Percentiles rank a stretch among this genome's conserved stretches.
Evolutionary conservation across 2,329 filamentous ascomycete species (phyloP).

Genomic region (Epichloe uncinata): DNA sequence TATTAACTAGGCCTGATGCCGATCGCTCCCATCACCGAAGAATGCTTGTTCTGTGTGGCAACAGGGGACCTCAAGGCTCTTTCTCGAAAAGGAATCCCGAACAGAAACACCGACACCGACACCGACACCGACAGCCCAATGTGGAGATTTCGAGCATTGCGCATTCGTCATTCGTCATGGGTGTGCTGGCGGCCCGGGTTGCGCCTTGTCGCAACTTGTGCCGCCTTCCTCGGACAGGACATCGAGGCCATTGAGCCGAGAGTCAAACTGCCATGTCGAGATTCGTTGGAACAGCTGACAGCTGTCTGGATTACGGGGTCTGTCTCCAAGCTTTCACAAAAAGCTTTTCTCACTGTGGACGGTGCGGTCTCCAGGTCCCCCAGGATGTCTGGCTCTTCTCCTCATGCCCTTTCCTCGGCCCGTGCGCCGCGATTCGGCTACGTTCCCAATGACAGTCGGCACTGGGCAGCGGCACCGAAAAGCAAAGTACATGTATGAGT

Average conservation of each 20-base stretch:
- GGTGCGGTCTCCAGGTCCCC: background rate
- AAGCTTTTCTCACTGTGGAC: too few species aligned
- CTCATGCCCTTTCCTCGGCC: background rate
- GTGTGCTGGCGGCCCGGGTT: background rate
- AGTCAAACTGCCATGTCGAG: too few species aligned
- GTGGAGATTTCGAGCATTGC: background rate
- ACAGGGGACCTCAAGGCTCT: constrained; percentile 1
- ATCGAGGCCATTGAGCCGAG: too few species aligned
- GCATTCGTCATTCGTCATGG: background rate
- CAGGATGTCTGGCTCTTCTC: background rate
- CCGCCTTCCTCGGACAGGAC: too few species aligned
- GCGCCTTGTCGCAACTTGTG: too few species aligned
- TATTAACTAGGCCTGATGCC: background rate
- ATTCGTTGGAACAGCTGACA: background rate
- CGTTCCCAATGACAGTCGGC: background rate
- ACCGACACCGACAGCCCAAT: background rate
- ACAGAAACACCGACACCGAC: background rate
- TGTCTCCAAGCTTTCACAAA: too few species aligned
- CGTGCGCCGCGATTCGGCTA: background rate
- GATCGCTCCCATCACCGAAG: background rate
- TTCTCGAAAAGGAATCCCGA: constrained; percentile 10
- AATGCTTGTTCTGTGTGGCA: background rate
- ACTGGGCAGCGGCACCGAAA: background rate
- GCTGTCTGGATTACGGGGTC: background rate
- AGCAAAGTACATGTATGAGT: background rate